phyloP scores from a whole-genome alignment of 306 rosid species.

The Acmispon strigosus region DNA sequence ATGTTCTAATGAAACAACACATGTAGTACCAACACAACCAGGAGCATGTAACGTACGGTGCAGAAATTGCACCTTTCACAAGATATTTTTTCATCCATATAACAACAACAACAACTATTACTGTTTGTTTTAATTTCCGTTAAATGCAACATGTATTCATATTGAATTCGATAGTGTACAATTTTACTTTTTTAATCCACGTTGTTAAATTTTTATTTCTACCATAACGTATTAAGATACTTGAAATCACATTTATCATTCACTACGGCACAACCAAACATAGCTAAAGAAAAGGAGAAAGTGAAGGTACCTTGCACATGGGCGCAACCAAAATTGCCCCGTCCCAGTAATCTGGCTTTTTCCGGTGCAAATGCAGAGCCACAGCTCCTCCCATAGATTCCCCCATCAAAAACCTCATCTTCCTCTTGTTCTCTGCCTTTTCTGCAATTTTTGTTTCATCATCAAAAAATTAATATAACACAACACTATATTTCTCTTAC shows the following conservation, averaged over 20 bases:
- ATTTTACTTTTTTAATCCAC: too few species aligned
- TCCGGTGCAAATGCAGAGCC: conserved; percentile 59
- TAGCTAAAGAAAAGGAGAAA: neutral
- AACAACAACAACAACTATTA: neutral
- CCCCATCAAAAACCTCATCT: conserved; percentile 66
- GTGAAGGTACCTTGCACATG: conserved; percentile 75
- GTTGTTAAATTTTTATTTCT: too few species aligned
- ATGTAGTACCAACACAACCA: too few species aligned
- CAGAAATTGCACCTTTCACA: neutral
- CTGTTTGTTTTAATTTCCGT: too few species aligned
- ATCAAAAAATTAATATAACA: neutral
- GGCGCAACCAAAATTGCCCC: conserved; percentile 91
- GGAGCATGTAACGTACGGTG: neutral
- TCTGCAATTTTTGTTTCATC: conserved; percentile 26
- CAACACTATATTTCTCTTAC: too few species aligned
- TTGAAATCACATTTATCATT: too few species aligned
- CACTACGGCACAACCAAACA: too few species aligned
- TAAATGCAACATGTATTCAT: too few species aligned
- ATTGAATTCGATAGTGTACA: too few species aligned
- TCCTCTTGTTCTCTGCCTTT: conserved; percentile 45
- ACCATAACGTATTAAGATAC: too few species aligned
- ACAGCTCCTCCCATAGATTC: conserved; percentile 99
- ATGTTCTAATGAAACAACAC: neutral
- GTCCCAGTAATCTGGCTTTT: conserved; percentile 71
- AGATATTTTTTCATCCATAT: neutral